Base-by-base conservation (phyloP, 192 early-diverging fungal species). In the Umbelopsis ramanniana region DNA sequence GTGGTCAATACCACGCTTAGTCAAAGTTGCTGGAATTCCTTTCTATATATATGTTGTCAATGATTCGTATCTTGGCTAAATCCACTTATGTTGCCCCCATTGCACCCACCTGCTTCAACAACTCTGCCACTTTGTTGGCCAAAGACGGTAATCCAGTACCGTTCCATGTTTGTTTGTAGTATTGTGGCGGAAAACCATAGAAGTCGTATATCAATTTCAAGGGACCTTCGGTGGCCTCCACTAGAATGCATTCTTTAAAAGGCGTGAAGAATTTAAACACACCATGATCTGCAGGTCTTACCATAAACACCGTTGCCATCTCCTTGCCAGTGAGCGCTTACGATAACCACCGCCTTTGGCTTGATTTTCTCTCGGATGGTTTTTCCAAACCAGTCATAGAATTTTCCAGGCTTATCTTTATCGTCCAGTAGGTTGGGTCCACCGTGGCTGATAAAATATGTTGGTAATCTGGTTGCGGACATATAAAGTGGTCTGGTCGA, bases 271-370 rank as follows among this genome's bases (percentile, higher is more conserved):
- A 57, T 55, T 6, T 3, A 19, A 54, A 23, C 8, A 4, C 11
- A 3, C 15, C 4, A 22, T 11, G 2, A 29, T 48, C 6, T 52
- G 29, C 72, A 68, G 47, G 68, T 53, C 74, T 75, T 85, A 71
- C 84, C 79, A 66, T 74, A 85, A 12, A 84, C 76, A 7, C 68
- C 78, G 23, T 67, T 74, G 63, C 47, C 76, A 67, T 38, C 63
- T 17, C 84, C 86, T 55, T 92, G 85, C 89, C 89, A 92, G 71
- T 92, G 91, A 8, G 83, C 91, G n/a, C 85, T 88, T 37, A 92
- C 66, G 19, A 92, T 78, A 5, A 89, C 81, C 67, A 92, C 85
- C 3, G 86, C 89, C 21, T 78, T 85, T 11, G 91, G 91, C 11
- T 79, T 78, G 15, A 89, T 79, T 29, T 84, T 73, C 11, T 81